These are phyloP conservation scores for Triangularia setosa DNA, from an alignment of 2,329 filamentous ascomycete genomes.

Conservation along the genomic window DNA sequence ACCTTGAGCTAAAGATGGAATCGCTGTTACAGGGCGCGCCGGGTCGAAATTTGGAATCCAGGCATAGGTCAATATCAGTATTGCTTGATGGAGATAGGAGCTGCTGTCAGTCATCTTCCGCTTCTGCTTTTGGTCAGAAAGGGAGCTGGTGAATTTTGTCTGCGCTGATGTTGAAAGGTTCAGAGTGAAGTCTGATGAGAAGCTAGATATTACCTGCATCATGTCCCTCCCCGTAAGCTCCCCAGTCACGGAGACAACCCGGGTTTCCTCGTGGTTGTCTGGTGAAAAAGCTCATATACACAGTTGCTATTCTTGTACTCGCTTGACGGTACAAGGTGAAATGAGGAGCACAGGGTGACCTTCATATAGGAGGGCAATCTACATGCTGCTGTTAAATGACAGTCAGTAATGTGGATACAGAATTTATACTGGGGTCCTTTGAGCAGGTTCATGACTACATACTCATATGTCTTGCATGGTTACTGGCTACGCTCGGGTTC, in stretches of 20 bases:
- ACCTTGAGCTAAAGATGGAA: neutral
- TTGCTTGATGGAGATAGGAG: neutral
- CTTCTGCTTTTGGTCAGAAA: neutral
- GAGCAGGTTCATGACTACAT: neutral
- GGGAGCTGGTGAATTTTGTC: neutral
- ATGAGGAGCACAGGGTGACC: neutral
- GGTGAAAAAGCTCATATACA: conserved; percentile 6
- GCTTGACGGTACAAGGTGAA: neutral
- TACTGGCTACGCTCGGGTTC: neutral
- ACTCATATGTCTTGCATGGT: neutral
- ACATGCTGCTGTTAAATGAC: neutral
- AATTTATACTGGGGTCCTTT: neutral
- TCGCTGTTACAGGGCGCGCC: neutral
- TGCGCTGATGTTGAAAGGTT: neutral
- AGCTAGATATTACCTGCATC: neutral
- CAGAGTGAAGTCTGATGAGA: neutral
- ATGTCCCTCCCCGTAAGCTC: neutral
- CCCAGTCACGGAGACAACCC: neutral
- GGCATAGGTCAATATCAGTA: neutral
- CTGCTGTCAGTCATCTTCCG: neutral
- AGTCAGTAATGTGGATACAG: neutral
- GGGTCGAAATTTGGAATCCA: neutral
- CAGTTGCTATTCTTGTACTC: conserved; percentile 21
- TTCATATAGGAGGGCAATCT: neutral
- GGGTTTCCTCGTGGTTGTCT: conserved; percentile 2